A percentile compares a stretch with the other conserved stretches of the same genome.
Evolutionary conservation across 1,284 basidiomycete genomes (phyloP).

Genomic region (Tremellales sp.): DNA sequence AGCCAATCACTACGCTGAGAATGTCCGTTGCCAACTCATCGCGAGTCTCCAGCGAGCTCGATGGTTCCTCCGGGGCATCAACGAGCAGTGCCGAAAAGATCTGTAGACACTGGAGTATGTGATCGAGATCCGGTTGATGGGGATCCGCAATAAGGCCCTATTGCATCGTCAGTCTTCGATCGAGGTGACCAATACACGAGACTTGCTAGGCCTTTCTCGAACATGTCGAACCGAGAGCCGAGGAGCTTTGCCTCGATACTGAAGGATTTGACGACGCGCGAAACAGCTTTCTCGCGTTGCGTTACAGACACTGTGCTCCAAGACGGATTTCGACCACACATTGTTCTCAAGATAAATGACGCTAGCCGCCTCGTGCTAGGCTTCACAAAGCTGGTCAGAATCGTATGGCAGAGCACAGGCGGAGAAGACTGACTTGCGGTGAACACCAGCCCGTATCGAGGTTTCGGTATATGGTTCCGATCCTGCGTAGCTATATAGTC

Average conservation of each 20-base stretch:
- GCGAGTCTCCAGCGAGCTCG: not conserved
- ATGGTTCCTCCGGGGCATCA: not conserved
- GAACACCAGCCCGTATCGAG: slow-evolving; percentile 7
- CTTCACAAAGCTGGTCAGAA: not conserved
- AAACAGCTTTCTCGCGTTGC: not conserved
- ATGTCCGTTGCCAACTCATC: slow-evolving; percentile 1
- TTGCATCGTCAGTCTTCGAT: slow-evolving; percentile 3
- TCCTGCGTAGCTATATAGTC: slow-evolving; percentile 11
- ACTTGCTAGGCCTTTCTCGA: slow-evolving; percentile 30
- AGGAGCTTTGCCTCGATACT: slow-evolving; percentile 11
- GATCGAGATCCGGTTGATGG: slow-evolving; percentile 1
- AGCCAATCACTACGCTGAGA: slow-evolving; percentile 3
- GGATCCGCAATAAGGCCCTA: slow-evolving; percentile 4
- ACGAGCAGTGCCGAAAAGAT: slow-evolving; percentile 2
- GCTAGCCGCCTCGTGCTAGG: slow-evolving; percentile 21
- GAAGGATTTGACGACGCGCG: slow-evolving; percentile 8
- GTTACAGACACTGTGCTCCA: not conserved
- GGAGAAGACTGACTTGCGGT: slow-evolving; percentile 1
- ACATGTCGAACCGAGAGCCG: slow-evolving; percentile 20
- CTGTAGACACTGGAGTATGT: not conserved
- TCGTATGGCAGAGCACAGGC: not conserved
- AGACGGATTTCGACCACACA: slow-evolving; percentile 4
- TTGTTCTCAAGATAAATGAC: slow-evolving; percentile 10
- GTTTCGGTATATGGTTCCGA: slow-evolving; percentile 11
- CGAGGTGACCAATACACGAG: slow-evolving; percentile 8